phyloP scores from a whole-genome alignment of 1,284 basidiomycete genomes.

The Lentinus polychrous region DNA sequence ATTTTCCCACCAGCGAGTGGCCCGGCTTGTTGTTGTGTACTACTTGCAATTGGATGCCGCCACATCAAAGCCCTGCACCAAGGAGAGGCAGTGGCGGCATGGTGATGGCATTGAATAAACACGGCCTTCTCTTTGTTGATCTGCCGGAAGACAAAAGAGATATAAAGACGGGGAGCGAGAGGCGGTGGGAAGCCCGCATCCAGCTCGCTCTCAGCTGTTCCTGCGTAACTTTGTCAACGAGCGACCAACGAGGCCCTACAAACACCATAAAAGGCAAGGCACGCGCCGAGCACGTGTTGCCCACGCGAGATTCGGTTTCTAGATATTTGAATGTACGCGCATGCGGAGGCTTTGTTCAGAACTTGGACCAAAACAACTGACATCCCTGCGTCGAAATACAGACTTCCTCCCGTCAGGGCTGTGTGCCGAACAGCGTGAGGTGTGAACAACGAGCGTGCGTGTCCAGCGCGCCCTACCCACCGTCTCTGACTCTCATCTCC shows the following conservation, averaged over 20 bases:
- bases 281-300: not conserved
- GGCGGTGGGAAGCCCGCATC: not conserved
- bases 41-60: too few relatives aligned
- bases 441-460: not conserved
- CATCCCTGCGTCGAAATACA: not conserved
- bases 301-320: not conserved
- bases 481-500: not conserved
- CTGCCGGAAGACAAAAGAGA: not conserved
- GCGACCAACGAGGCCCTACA: not conserved
- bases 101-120: too few relatives aligned
- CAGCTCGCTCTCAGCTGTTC: not conserved
- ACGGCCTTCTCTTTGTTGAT: not conserved
- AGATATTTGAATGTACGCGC: not conserved
- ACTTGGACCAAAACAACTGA: not conserved
- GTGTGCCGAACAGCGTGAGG: not conserved
- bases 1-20: too few relatives aligned
- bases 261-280: not conserved
- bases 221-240: not conserved
- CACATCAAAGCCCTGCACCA: too few relatives aligned
- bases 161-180: not conserved
- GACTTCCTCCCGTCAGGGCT: not conserved
- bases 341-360: not conserved
- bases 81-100: too few relatives aligned
- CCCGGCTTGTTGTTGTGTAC: too few relatives aligned
- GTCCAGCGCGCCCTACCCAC: not conserved